Percentiles rank a stretch among this genome's conserved stretches.
These are phyloP conservation scores for Amylostereum areolatum DNA, from an alignment of 1,284 basidiomycete genomes.

Conservation along the genomic window DNA sequence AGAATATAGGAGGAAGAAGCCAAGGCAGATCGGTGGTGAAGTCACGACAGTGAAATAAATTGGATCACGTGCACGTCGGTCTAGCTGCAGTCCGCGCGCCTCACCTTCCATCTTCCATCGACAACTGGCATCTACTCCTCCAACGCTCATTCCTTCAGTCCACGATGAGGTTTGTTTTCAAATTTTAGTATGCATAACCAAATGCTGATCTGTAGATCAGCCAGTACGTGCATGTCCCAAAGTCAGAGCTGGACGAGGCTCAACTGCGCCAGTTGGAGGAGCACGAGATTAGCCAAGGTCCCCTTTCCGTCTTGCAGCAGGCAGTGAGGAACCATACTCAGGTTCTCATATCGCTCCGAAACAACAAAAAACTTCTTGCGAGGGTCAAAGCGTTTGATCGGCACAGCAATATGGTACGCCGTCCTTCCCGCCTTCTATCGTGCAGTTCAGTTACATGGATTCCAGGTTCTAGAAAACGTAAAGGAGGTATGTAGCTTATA, in stretches of 20 bases:
- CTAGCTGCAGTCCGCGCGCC: too few species aligned
- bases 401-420: conserved; percentile 94
- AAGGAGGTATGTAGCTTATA: conserved; percentile 67
- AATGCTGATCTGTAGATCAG: conserved; percentile 33
- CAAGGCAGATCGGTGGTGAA: conserved; percentile 5
- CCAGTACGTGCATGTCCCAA: conserved; percentile 95
- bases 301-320: conserved; percentile 96
- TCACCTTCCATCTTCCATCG: too few species aligned
- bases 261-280: conserved; percentile 95
- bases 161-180: conserved; percentile 27
- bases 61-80: background rate
- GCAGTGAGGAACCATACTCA: conserved; percentile 97
- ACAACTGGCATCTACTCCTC: too few species aligned
- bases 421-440: background rate
- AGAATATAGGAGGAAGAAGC: conserved; percentile 6
- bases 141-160: background rate
- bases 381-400: conserved; percentile 99
- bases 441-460: conserved; percentile 1
- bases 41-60: background rate
- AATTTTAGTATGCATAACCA: background rate
- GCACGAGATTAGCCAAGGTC: conserved; percentile 95
- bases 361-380: conserved; percentile 98
- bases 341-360: conserved; percentile 94
- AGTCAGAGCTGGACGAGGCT: conserved; percentile 96
- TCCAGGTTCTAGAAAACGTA: conserved; percentile 89